These are phyloP conservation scores for Cucumis hystrix DNA, from an alignment of 306 rosid species.

Conservation along the genomic window DNA sequence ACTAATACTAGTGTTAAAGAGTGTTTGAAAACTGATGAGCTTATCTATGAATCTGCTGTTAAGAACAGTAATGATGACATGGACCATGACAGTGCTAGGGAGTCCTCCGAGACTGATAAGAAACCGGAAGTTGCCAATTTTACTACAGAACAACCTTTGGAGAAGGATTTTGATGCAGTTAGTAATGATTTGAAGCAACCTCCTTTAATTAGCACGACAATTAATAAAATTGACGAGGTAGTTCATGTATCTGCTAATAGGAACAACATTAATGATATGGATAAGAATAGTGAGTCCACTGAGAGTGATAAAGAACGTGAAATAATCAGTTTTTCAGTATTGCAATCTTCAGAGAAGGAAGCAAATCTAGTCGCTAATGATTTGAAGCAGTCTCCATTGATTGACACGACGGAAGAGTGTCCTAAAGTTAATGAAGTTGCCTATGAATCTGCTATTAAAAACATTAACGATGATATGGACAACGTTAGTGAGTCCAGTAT, in stretches of 20 bases:
- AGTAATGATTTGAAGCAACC: conserved; percentile 22
- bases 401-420: conserved; percentile 13
- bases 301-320: conserved; percentile 18
- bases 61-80: conserved; percentile 10
- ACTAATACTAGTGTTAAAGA: background rate
- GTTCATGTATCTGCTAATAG: conserved; percentile 14
- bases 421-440: conserved; percentile 10
- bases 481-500: conserved; percentile 9
- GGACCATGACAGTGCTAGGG: conserved; percentile 9
- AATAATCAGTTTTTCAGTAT: conserved; percentile 8
- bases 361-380: conserved; percentile 25
- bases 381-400: conserved; percentile 6
- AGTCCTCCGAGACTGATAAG: conserved; percentile 8
- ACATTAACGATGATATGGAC: conserved; percentile 14
- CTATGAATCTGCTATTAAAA: conserved; percentile 17
- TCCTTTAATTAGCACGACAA: conserved; percentile 6
- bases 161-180: conserved; percentile 17
- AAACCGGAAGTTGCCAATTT: conserved; percentile 20
- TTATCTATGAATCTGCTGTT: conserved; percentile 15
- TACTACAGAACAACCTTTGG: conserved; percentile 15
- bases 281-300: conserved; percentile 11
- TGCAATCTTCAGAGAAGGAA: conserved; percentile 17
- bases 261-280: conserved; percentile 10
- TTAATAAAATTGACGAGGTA: conserved; percentile 13
- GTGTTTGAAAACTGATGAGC: conserved; percentile 16